Evolutionary conservation across 345 rosid species (phyloP).

Genomic region (Heritiera fomes): DNA sequence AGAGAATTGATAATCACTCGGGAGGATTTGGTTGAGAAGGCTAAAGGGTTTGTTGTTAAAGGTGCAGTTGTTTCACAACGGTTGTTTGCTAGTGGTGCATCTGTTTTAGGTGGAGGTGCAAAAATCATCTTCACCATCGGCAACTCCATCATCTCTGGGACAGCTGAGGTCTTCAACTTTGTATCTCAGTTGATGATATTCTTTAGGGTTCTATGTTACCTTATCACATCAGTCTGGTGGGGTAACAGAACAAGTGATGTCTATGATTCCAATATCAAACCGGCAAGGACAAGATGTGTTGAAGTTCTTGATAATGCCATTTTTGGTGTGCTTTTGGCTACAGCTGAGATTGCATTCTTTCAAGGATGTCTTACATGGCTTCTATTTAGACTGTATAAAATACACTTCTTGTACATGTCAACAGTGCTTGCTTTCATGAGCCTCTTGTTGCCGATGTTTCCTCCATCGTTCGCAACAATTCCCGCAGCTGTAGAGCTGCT

Average conservation of each 20-base stretch:
- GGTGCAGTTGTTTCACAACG: conserved; percentile 78
- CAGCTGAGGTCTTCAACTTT: conserved; percentile 91
- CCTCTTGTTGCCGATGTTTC: conserved; percentile 79
- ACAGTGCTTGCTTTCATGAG: conserved; percentile 80
- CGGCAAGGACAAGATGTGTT: conserved; percentile 67
- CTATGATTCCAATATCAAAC: conserved; percentile 75
- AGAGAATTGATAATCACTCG: conserved; percentile 75
- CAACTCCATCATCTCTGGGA: conserved; percentile 73
- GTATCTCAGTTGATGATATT: conserved; percentile 80
- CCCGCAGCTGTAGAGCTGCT: conserved; percentile 74
- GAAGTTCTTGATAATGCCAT: conserved; percentile 86
- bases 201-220: conserved; percentile 79
- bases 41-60: conserved; percentile 75
- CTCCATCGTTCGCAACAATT: conserved; percentile 84
- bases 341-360: conserved; percentile 87
- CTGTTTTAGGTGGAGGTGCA: conserved; percentile 72
- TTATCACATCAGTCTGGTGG: conserved; percentile 94
- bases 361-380: conserved; percentile 98
- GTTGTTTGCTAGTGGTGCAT: conserved; percentile 68
- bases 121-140: conserved; percentile 66
- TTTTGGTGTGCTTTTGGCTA: conserved; percentile 89
- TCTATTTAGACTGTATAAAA: conserved; percentile 69
- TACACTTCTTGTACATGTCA: conserved; percentile 87
- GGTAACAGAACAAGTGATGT: conserved; percentile 87
- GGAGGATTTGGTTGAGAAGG: conserved; percentile 82